Conservation (phyloP, 495 filamentous ascomycete species). For the Acidomyces sp. region DNA sequence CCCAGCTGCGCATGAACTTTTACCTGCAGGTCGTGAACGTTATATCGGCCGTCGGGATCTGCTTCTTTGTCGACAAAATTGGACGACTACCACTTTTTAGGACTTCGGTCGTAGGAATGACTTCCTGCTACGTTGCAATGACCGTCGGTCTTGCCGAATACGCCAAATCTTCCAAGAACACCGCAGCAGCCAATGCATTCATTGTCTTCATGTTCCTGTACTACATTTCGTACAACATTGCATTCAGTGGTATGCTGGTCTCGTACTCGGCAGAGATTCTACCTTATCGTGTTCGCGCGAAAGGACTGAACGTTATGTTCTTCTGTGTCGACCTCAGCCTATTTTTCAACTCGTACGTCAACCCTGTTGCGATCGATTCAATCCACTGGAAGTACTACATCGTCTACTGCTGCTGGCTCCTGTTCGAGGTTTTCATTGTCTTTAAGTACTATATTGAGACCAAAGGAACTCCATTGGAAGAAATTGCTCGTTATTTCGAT, state of each 20-base stretch:
- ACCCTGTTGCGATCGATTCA: slow-evolving; percentile 24
- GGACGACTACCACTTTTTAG: slow-evolving; percentile 11
- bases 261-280: slow-evolving; percentile 48
- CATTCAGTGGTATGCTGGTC: slow-evolving; percentile 40
- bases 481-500: slow-evolving; percentile 30
- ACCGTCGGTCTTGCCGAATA: slow-evolving; percentile 21
- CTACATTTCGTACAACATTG: slow-evolving; percentile 23
- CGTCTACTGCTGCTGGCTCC: slow-evolving; percentile 27
- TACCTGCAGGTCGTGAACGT: slow-evolving; percentile 15
- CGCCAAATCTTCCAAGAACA: slow-evolving; percentile 8
- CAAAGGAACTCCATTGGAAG: slow-evolving; percentile 56
- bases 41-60: slow-evolving; percentile 11
- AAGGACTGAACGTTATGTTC: slow-evolving; percentile 48
- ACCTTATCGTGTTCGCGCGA: slow-evolving; percentile 56
- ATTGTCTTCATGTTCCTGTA: slow-evolving; percentile 26
- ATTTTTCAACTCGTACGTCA: slow-evolving; percentile 36
- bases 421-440: slow-evolving; percentile 37
- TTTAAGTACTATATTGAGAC: slow-evolving; percentile 71
- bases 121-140: slow-evolving; percentile 19
- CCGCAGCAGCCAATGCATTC: slow-evolving; percentile 5
- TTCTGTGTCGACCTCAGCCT: slow-evolving; percentile 12
- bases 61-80: slow-evolving; percentile 15
- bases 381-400: slow-evolving; percentile 22
- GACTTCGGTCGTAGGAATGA: slow-evolving; percentile 10
- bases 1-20: slow-evolving; percentile 13